A percentile compares a stretch with the other conserved stretches of the same genome.
Evolutionary conservation across 768 basidiomycete species (phyloP).

Genomic region (Pulveroboletus sp.): DNA sequence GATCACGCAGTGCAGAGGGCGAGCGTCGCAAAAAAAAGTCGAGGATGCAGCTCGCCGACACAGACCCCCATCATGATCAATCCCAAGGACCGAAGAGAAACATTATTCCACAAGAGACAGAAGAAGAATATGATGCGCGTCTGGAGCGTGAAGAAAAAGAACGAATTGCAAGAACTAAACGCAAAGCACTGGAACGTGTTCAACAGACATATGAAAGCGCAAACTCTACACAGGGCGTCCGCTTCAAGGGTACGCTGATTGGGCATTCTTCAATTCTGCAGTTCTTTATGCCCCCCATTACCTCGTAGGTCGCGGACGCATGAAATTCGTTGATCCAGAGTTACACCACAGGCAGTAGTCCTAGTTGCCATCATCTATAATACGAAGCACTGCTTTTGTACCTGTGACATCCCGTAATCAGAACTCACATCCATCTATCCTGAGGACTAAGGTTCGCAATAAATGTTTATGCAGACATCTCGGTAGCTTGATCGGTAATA

Average conservation of each 20-base stretch:
- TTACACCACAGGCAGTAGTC: constrained; percentile 29
- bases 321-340: constrained; percentile 68
- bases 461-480: constrained; percentile 17
- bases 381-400: not conserved
- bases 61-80: constrained; percentile 9
- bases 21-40: constrained; percentile 28
- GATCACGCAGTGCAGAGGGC: constrained; percentile 28
- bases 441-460: not conserved
- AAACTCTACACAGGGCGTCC: constrained; percentile 42
- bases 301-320: constrained; percentile 54
- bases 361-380: not conserved
- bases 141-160: constrained; percentile 68
- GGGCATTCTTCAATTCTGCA: not conserved
- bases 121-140: constrained; percentile 70
- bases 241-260: constrained; percentile 56
- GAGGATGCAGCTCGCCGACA: constrained; percentile 14
- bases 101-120: constrained; percentile 46
- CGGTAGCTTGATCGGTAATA: constrained; percentile 13
- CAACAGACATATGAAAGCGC: constrained; percentile 37
- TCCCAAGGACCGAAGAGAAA: constrained; percentile 1
- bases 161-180: constrained; percentile 46
- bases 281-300: not conserved
- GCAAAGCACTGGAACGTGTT: constrained; percentile 48
- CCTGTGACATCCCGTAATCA: constrained; percentile 1
- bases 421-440: not conserved